Evolutionary conservation across 768 basidiomycete species (phyloP).

Genomic region (Filobasidium wieringae): DNA sequence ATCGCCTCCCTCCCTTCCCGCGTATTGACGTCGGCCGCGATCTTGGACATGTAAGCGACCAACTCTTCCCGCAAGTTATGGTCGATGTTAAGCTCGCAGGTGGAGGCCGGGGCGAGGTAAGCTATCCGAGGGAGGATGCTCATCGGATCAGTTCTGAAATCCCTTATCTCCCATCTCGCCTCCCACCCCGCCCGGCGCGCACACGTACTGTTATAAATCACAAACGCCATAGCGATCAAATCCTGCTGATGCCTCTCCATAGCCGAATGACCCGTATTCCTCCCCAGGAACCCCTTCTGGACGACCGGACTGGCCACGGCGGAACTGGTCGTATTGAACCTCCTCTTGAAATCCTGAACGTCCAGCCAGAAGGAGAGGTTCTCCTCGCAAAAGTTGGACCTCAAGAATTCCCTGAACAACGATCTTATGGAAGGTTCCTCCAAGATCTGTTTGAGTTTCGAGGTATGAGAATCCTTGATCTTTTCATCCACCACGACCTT

Average conservation of each 20-base stretch:
- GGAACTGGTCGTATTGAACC: conserved; percentile 89
- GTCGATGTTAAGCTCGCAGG: conserved; percentile 95
- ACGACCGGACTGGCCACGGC: conserved; percentile 47
- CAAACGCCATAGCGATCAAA: conserved; percentile 83
- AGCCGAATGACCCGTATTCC: conserved; percentile 44
- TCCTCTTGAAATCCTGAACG: conserved; percentile 89
- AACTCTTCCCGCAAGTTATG: conserved; percentile 91
- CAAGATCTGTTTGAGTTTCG: conserved; percentile 78
- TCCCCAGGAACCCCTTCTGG: not conserved
- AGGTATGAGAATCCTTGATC: conserved; percentile 78
- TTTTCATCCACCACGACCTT: conserved; percentile 14
- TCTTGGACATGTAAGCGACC: conserved; percentile 81
- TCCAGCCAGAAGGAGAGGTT: conserved; percentile 96
- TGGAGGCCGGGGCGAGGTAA: conserved; percentile 89
- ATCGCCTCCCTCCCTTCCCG: conserved; percentile 20
- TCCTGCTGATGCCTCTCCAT: conserved; percentile 98
- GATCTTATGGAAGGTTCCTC: conserved; percentile 79
- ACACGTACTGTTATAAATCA: conserved; percentile 44
- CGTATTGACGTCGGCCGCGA: conserved; percentile 49
- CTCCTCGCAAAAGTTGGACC: conserved; percentile 94
- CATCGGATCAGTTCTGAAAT: not conserved
- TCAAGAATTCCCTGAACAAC: conserved; percentile 87
- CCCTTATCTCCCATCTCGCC: too few species aligned
- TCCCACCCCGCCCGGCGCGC: too few species aligned
- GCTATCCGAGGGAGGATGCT: conserved; percentile 45